Evolutionary conservation across 345 rosid species (phyloP).

Genomic region (Atalantia buxifolia): DNA sequence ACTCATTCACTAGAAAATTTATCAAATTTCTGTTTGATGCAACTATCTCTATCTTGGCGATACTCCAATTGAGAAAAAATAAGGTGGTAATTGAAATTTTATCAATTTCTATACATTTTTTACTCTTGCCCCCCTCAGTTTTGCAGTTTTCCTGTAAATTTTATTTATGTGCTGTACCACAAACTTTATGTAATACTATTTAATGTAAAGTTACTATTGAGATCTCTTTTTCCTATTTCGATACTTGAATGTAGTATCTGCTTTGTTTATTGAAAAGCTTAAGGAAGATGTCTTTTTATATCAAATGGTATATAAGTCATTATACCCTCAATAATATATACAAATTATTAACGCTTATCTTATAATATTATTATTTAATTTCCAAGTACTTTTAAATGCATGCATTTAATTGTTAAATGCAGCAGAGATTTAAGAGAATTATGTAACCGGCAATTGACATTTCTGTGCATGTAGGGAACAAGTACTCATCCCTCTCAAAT

Average conservation of each 20-base stretch:
- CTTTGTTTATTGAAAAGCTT: neutral
- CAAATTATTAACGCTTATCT: neutral
- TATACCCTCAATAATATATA: neutral
- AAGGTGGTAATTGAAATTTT: too few relatives aligned
- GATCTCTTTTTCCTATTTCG: neutral
- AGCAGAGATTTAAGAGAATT: neutral
- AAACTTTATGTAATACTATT: neutral
- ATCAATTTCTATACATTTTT: too few relatives aligned
- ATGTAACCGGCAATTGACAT: neutral
- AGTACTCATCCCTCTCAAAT: constrained; percentile 2
- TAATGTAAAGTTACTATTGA: neutral
- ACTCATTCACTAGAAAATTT: too few relatives aligned
- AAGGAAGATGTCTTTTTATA: neutral
- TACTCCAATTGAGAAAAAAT: too few relatives aligned
- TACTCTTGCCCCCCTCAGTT: too few relatives aligned
- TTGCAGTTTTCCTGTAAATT: too few relatives aligned
- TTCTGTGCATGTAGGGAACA: constrained; percentile 23
- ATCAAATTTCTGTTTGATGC: too few relatives aligned
- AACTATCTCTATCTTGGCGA: too few relatives aligned
- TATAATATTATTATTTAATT: neutral
- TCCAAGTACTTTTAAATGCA: neutral
- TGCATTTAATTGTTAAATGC: neutral
- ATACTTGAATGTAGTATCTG: neutral
- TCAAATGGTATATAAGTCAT: neutral
- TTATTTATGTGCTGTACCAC: neutral